Base-by-base conservation (phyloP, 148 eudicot species). In the Cornus suecica region DNA sequence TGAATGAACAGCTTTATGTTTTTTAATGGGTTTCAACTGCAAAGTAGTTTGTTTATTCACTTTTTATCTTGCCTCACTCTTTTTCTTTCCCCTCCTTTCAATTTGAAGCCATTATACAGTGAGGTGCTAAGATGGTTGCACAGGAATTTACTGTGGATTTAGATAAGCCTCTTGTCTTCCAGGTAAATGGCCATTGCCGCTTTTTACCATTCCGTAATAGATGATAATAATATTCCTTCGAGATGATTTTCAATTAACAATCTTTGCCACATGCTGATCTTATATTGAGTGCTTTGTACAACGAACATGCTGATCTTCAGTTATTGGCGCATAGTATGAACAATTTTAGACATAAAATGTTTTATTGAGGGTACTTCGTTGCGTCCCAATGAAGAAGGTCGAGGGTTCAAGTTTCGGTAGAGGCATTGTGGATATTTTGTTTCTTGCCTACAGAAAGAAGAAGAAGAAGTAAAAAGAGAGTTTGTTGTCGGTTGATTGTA, bases 111-210 rank as follows among this genome's bases (percentile, higher is more conserved):
- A 24, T 27, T 64, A 1, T 8, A 76, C 27, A 10, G 42, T 41
- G 23, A 75, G 71, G 80, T 76, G 48, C 76, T 76, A 79, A 80
- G 84, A 93, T 93, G 98, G 92, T 88, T 65, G 88, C 85, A 20
- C 75, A 91, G 76, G 90, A 84, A 20, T 93, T 87, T 68, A 84
- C 83, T 9, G 93, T 90, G 78, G 97, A 93, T 80, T 78, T 90
- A 63, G 82, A 86, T 73, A 90, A 89, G 74, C 89, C 93, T 24
- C 95, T 93, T 79, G 97, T 93, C 51, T 90, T 82, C 82, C 97
- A 93, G 97, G 97, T 93, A 70, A 80, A 29, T 18, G 16, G 5
- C 29, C 29, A 4, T 58, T 67, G 30, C 27, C 16, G 7, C 54
- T 10, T n/a, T 30, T 30, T 16, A 54, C 34, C 13, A n/a, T 60